A percentile compares a stretch with the other conserved stretches of the same genome.
These are phyloP conservation scores for Sporothrix luriei DNA, from an alignment of 2,329 filamentous ascomycete species.

Conservation along the genomic window DNA sequence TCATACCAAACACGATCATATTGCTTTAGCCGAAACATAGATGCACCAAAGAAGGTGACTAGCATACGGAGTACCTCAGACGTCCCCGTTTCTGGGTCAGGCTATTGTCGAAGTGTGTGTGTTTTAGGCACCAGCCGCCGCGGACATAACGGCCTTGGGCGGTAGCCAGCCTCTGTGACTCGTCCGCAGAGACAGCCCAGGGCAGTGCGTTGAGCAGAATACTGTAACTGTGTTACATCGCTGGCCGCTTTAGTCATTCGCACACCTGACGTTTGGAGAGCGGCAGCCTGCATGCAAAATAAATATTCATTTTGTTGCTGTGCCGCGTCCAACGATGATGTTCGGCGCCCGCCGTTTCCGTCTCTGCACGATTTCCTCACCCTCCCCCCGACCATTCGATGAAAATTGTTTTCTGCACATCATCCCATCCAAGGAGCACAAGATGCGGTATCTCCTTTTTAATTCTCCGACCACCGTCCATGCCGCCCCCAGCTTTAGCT, in stretches of 20 bases:
- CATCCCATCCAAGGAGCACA: not conserved
- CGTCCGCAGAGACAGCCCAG: not conserved
- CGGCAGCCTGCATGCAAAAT: slow-evolving; percentile 1
- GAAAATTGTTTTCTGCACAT: not conserved
- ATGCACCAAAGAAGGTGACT: not conserved
- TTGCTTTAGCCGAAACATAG: slow-evolving; percentile 10
- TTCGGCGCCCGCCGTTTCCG: not conserved
- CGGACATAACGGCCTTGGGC: not conserved
- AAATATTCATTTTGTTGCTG: not conserved
- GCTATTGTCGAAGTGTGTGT: not conserved
- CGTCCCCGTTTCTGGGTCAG: slow-evolving; percentile 15
- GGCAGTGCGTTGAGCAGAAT: not conserved
- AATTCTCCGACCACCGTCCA: slow-evolving; percentile 2
- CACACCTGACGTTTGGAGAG: not conserved
- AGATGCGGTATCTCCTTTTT: not conserved
- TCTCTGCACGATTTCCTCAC: not conserved
- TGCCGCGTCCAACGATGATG: not conserved
- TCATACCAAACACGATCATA: not conserved
- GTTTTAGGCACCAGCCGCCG: not conserved
- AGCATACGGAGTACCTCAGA: slow-evolving; percentile 7
- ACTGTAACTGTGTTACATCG: slow-evolving; percentile 12
- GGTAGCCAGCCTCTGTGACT: no score
- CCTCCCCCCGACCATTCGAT: not conserved
- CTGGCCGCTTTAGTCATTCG: not conserved
- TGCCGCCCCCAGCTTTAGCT: not conserved